Percentiles rank a stretch among this genome's conserved stretches.
Evolutionary conservation across 2,329 filamentous ascomycete genomes (phyloP).

Genomic region (Cadophora luteo-olivacea): DNA sequence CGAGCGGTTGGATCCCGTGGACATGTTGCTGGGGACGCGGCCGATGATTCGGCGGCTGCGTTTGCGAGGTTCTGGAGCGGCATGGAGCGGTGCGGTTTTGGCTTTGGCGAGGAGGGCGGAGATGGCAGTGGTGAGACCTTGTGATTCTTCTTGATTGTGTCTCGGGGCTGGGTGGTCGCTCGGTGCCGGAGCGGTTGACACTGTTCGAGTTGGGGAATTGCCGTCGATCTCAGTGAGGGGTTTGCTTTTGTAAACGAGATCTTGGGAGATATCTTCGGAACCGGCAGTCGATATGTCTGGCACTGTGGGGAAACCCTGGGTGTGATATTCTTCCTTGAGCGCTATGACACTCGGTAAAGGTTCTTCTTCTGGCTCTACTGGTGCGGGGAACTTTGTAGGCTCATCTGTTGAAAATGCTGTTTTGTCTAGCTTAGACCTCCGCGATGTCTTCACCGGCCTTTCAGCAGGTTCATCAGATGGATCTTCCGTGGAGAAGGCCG

Average conservation of each 20-base stretch:
- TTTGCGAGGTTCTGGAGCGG: slow-evolving; percentile 40
- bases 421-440: slow-evolving; percentile 26
- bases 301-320: slow-evolving; percentile 14
- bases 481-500: background rate
- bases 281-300: slow-evolving; percentile 11
- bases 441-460: background rate
- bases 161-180: slow-evolving; percentile 29
- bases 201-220: slow-evolving; percentile 41
- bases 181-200: slow-evolving; percentile 35
- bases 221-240: slow-evolving; percentile 43
- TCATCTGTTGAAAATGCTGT: slow-evolving; percentile 34
- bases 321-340: slow-evolving; percentile 26
- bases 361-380: background rate
- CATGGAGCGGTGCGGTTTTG: slow-evolving; percentile 33
- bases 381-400: background rate
- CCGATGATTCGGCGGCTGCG: slow-evolving; percentile 54
- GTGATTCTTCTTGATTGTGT: slow-evolving; percentile 25
- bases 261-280: slow-evolving; percentile 27
- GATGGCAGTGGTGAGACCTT: slow-evolving; percentile 39
- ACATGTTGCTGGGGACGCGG: slow-evolving; percentile 64
- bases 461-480: background rate
- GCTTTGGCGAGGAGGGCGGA: slow-evolving; percentile 43
- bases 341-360: background rate
- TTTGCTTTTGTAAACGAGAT: slow-evolving; percentile 29
- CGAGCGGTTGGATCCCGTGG: slow-evolving; percentile 53